Evolutionary conservation across 1,139 yeast genomes (phyloP).

Genomic region (Pneumocystis carinii): DNA sequence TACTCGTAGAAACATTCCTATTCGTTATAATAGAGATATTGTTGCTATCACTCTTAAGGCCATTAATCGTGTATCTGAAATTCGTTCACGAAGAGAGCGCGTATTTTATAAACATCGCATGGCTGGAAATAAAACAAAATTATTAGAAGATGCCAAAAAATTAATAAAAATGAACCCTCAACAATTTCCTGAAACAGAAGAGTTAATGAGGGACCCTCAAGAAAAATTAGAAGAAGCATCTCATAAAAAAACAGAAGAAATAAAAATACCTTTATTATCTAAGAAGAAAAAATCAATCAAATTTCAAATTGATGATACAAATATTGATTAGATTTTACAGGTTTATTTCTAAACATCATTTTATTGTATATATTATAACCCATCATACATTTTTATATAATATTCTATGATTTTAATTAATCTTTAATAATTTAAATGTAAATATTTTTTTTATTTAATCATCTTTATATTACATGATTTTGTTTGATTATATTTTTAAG

Average conservation of each 20-base stretch:
- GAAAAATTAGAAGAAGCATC: not conserved
- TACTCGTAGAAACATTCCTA: constrained; percentile 94
- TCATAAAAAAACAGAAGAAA: not conserved
- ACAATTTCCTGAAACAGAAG: not conserved
- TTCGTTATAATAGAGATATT: constrained; percentile 89
- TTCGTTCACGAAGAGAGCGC: constrained; percentile 89
- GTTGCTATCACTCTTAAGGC: constrained; percentile 89
- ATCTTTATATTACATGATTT: not conserved
- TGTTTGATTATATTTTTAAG: too few species aligned
- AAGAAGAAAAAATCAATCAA: not conserved
- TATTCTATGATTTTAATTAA: not conserved
- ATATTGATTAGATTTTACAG: not conserved
- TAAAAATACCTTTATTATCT: not conserved
- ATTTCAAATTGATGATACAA: not conserved
- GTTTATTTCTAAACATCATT: not conserved
- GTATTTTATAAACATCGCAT: constrained; percentile 98
- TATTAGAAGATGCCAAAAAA: constrained; percentile 51
- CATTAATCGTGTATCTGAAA: constrained; percentile 91
- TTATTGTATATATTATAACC: not conserved
- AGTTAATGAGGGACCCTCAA: not conserved
- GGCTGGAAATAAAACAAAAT: constrained; percentile 85
- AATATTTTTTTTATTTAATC: not conserved
- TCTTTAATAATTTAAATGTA: not conserved
- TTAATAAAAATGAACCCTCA: not conserved
- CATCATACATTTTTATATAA: not conserved